Percentiles rank a stretch among this genome's conserved stretches.
Conservation (phyloP, 345 rosid species). For the Populus davidiana region DNA sequence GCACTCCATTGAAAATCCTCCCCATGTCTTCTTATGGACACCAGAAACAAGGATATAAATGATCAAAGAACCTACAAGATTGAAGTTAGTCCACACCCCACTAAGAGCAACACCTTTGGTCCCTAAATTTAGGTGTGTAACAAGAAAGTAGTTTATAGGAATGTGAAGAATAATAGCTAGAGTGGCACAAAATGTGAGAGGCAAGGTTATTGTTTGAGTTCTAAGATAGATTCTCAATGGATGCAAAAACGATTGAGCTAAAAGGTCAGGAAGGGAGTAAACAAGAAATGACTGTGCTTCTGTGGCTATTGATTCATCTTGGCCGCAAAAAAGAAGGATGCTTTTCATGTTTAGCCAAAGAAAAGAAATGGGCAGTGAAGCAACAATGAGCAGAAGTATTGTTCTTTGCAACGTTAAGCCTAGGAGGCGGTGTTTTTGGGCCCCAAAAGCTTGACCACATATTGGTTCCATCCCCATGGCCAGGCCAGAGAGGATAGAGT, state of each 20-base stretch:
- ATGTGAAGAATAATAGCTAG: constrained; percentile 19
- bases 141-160: constrained; percentile 42
- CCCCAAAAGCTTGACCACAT: constrained; percentile 89
- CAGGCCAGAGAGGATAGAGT: constrained; percentile 82
- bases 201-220: constrained; percentile 51
- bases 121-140: constrained; percentile 51
- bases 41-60: constrained; percentile 53
- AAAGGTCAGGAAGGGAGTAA: constrained; percentile 77
- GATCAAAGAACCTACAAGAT: constrained; percentile 49
- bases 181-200: constrained; percentile 21
- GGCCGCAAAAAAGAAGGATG: constrained; percentile 57
- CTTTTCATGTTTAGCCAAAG: constrained; percentile 73
- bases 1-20: constrained; percentile 51
- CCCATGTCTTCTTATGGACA: constrained; percentile 53
- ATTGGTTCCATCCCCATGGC: constrained; percentile 92
- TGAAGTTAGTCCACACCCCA: constrained; percentile 68
- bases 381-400: constrained; percentile 49
- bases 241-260: constrained; percentile 72
- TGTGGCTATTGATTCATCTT: constrained; percentile 54
- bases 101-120: constrained; percentile 70
- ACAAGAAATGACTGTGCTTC: constrained; percentile 62
- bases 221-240: constrained; percentile 83
- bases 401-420: constrained; percentile 66
- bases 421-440: constrained; percentile 49
- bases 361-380: constrained; percentile 61